Base-by-base conservation (phyloP, 768 basidiomycete species). In the Tylopilus intermedius region DNA sequence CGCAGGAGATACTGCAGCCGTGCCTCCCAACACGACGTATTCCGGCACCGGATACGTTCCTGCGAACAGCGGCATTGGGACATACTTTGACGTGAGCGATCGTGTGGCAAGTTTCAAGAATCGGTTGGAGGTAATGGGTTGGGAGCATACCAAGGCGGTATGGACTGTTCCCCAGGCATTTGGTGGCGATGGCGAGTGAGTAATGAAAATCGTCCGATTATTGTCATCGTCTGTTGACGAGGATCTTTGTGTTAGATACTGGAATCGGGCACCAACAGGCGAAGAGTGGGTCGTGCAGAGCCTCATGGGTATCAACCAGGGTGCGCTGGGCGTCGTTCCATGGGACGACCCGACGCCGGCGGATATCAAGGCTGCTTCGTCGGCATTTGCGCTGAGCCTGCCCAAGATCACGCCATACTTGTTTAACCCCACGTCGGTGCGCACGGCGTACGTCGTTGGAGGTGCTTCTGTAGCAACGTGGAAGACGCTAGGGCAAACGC, bases 101-200 rank as follows among this genome's bases (percentile, higher is more conserved):
- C 74, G 88, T 30, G 80, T 89, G 73, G 81, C 86, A 46, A 76
- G 83, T 53, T 89, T 84, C 68, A 69, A 69, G 45, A 70, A 81
- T 45, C 74, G 86, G 21, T 60, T 84, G 14, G 77, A 80, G 54
- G 73, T 79, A 45, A 78, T 84, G 56, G 86, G 84, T 2, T 86
- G 86, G 82, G 82, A 83, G 57, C 71, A 79, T 10, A 79, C 76
- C 5, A 83, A 86, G 63, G 78, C 84, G 1, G 76, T 89, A 0
- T 90, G 88, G 90, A 81, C 83, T 2, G 88, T 90, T 1, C 86
- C 88, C 0, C 89, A 91, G 67, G 88, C 78, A 0, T 91, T 91
- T 62, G 86, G 86, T 26, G 62, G 26, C 3, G 60, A 13, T 6
- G 14, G 35, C 49, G 45, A 56, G 59, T 64, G 57, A 67, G 72